A percentile compares a stretch with the other conserved stretches of the same genome.
These are phyloP conservation scores for Metschnikowia reukaufii DNA, from an alignment of 805 yeast species.

Conservation along the genomic window DNA sequence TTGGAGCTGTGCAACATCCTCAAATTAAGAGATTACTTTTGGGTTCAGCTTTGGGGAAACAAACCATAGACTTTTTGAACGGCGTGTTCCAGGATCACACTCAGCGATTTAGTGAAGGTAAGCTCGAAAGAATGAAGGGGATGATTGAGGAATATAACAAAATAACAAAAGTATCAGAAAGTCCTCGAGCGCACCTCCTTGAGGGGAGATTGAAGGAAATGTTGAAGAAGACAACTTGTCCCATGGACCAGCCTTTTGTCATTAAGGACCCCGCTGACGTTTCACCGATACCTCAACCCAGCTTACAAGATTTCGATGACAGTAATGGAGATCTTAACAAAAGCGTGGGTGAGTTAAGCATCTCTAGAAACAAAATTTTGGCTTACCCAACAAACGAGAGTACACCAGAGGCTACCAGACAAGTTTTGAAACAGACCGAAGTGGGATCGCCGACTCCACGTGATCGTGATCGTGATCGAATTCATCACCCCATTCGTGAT, in stretches of 20 bases:
- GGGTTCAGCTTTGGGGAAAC: constrained; percentile 7
- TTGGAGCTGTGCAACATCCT: constrained; percentile 15
- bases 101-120: constrained; percentile 7
- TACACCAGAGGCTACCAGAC: constrained; percentile 16
- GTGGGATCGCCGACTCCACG: constrained; percentile 1
- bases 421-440: constrained; percentile 11
- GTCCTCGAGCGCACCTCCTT: background rate
- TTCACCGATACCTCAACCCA: constrained; percentile 9
- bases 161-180: background rate
- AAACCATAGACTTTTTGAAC: constrained; percentile 16
- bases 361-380: constrained; percentile 8
- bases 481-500: background rate
- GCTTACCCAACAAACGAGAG: background rate
- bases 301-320: constrained; percentile 14
- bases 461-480: background rate
- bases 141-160: constrained; percentile 8
- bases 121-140: background rate
- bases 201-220: constrained; percentile 1
- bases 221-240: constrained; percentile 11
- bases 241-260: constrained; percentile 19
- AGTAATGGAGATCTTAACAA: constrained; percentile 20
- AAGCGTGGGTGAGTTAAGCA: constrained; percentile 20
- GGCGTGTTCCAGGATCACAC: constrained; percentile 11
- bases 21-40: constrained; percentile 16
- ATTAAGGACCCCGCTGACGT: constrained; percentile 17